phyloP scores from a whole-genome alignment of 2,329 filamentous ascomycete species.

The Chrysoporthe austroafricana region DNA sequence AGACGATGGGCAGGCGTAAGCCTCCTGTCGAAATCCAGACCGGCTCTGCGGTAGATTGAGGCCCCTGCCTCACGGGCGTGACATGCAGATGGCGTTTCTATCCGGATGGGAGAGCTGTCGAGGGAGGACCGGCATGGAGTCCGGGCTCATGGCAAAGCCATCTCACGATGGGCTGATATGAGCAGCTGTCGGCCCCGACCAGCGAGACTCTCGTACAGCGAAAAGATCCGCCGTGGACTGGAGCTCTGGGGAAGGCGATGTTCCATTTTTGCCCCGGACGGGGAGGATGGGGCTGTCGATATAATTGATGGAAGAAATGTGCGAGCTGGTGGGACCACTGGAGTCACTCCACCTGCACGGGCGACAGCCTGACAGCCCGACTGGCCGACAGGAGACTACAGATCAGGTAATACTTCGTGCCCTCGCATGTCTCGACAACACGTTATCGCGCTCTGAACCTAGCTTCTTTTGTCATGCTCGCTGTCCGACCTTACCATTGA shows the following conservation, averaged over 20 bases:
- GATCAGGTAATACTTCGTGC: not conserved
- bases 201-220: not conserved
- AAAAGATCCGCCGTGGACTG: not conserved
- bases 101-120: too few relatives aligned
- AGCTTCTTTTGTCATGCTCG: slow-evolving; percentile 13
- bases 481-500: slow-evolving; percentile 13
- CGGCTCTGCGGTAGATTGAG: not conserved
- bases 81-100: too few relatives aligned
- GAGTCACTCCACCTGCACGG: slow-evolving; percentile 27
- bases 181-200: slow-evolving; percentile 1
- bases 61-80: too few relatives aligned
- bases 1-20: not conserved
- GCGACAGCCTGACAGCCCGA: slow-evolving; percentile 2
- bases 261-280: slow-evolving; percentile 17
- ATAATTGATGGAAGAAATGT: slow-evolving; percentile 30
- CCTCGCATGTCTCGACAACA: slow-evolving; percentile 21
- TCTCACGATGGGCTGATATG: not conserved
- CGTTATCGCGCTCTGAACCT: slow-evolving; percentile 16
- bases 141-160: too few relatives aligned
- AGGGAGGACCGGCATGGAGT: too few relatives aligned
- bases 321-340: slow-evolving; percentile 16
- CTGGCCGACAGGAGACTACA: not conserved
- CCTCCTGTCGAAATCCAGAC: not conserved
- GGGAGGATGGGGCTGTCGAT: slow-evolving; percentile 12
- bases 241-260: slow-evolving; percentile 5